Evolutionary conservation across 352 stramenopile genomes (phyloP), one percentile per base, ranked within the genome.

Genomic region (Globisporangium alternatum): DNA sequence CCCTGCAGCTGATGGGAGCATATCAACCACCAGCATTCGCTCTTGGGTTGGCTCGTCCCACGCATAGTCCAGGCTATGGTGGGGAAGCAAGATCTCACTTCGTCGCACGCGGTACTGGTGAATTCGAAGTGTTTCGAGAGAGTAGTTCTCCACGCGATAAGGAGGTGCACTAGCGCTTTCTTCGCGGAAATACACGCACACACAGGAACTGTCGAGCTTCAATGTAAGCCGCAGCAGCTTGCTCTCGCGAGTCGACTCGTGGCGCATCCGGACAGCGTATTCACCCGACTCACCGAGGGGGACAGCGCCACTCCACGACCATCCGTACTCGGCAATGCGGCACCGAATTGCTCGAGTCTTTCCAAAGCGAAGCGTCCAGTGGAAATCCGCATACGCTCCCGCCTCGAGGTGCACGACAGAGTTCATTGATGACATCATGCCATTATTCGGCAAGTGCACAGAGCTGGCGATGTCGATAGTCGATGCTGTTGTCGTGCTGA

Each of bases 131-230:
- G 88, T 96, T 67, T 96, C 88, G 19, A 96, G 65, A 30, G 88
- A 96, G 70, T 93, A 96, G 45, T 96, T 96, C 37, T 96, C 88
- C 37, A 96, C 83, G 21, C 88, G 86, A 65, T 95, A 96, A 33
- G 88, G 88, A 4, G 88, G 86, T 5, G 79, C 83, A 58, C 77
- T 91, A 6, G 81, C 88, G 31, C 70, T 86, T 66, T 94, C 86
- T 72, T 93, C 86, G 25, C 81, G 77, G 33, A 95, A 81, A 62
- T 90, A 93, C 10, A 91, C 81, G 48, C 82, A 95, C n/a, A 95
- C 67, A 35, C 86, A 91, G 5, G 83, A 86, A 0, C 72, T 72
- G 41, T 94, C 87, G 17, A 91, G 62, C 61, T 95, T 95, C 10
- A 96, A 69, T 15, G 81, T 85, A 30, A 96, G 78, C 4, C 86